Evolutionary conservation across 495 filamentous ascomycete species (phyloP).

Genomic region (Tuber borchii): DNA sequence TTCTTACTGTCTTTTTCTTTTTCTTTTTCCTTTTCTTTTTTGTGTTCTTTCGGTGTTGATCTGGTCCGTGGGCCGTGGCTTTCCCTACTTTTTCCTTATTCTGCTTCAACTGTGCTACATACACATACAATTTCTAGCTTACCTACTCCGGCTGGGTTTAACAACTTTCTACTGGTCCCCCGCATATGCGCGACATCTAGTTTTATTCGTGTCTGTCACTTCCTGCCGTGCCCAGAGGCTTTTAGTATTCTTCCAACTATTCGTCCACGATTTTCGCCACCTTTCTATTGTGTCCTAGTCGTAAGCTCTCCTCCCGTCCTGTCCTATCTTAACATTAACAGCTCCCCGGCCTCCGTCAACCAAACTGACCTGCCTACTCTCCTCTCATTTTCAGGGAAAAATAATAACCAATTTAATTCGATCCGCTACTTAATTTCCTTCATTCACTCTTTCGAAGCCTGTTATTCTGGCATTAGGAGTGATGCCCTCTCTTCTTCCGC

Average conservation of each 20-base stretch:
- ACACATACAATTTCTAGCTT: neutral
- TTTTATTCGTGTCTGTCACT: neutral
- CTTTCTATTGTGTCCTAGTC: neutral
- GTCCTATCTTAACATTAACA: conserved; percentile 18
- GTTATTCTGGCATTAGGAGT: neutral
- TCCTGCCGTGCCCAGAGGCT: neutral
- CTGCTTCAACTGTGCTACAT: neutral
- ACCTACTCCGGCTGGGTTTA: neutral
- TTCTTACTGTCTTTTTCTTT: conserved; percentile 4
- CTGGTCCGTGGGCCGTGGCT: neutral
- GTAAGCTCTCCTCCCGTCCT: conserved; percentile 2
- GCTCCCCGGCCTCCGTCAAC: neutral
- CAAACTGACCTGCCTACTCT: conserved; percentile 1
- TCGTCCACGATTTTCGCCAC: conserved; percentile 4
- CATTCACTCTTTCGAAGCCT: neutral
- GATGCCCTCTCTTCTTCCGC: conserved; percentile 30
- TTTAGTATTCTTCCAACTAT: neutral
- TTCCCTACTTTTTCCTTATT: neutral
- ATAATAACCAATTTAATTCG: conserved; percentile 13
- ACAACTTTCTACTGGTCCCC: neutral
- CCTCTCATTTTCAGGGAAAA: conserved; percentile 2
- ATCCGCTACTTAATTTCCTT: conserved; percentile 5
- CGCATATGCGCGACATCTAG: neutral
- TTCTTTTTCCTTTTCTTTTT: conserved; percentile 5
- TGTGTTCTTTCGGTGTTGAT: conserved; percentile 13